These are phyloP conservation scores for Sungouiozyma intestinalis DNA, from an alignment of 805 yeast genomes.

Conservation along the genomic window DNA sequence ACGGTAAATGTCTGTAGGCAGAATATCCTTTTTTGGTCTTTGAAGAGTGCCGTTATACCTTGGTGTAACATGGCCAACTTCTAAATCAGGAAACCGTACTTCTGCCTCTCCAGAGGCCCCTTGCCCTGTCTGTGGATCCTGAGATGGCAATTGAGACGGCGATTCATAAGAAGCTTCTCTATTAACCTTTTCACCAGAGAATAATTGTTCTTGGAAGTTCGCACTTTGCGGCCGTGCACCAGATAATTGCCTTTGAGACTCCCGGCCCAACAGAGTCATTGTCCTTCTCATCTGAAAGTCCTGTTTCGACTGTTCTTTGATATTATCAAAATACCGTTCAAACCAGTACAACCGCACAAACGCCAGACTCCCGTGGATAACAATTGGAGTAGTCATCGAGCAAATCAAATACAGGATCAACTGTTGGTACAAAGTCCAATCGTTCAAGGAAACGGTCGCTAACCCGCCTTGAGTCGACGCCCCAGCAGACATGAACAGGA, in stretches of 20 bases:
- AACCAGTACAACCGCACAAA: slow-evolving; percentile 79
- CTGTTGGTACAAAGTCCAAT: slow-evolving; percentile 65
- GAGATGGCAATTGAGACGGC: not conserved
- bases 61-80: slow-evolving; percentile 10
- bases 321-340: slow-evolving; percentile 73
- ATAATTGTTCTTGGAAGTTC: slow-evolving; percentile 21
- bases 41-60: slow-evolving; percentile 12
- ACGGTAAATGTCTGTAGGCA: slow-evolving; percentile 71
- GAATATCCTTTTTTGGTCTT: slow-evolving; percentile 31
- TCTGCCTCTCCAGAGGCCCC: no score
- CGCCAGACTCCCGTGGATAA: slow-evolving; percentile 69
- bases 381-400: slow-evolving; percentile 71
- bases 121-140: no score
- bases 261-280: slow-evolving; percentile 14
- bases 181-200: slow-evolving; percentile 19
- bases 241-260: not conserved
- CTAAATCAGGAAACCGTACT: not conserved
- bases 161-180: slow-evolving; percentile 1
- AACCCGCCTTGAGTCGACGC: slow-evolving; percentile 86
- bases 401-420: slow-evolving; percentile 52
- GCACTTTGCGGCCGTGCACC: slow-evolving; percentile 5
- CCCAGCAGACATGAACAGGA: slow-evolving; percentile 62
- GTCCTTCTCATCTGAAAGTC: slow-evolving; percentile 74
- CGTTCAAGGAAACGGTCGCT: slow-evolving; percentile 60
- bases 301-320: slow-evolving; percentile 59